Base-by-base conservation (phyloP, 2,329 filamentous ascomycete genomes). In the Xylariaceae sp. region DNA sequence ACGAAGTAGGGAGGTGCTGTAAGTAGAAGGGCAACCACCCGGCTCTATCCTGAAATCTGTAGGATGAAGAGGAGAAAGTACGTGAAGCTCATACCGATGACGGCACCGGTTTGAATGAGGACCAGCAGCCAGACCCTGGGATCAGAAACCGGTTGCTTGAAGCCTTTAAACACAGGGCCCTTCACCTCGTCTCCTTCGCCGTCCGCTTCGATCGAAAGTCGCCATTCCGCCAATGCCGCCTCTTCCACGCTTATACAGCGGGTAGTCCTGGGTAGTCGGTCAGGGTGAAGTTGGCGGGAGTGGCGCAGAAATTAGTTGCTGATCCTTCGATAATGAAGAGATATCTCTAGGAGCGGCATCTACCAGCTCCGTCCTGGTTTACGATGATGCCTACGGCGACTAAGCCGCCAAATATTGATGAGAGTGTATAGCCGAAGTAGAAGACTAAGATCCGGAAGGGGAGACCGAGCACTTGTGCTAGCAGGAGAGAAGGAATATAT, bases 1-100 rank as follows among this genome's bases (percentile, higher is more conserved):
- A 21, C 16, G 16, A 40, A 40, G 21, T 40, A 40, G 37, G 37
- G 37, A 4, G 16, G 37, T 21, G 37, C 37, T 13, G 16, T 20
- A 11, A 40, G 21, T 11, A 40, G 37, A 18, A 20, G 37, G 6
- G 37, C 23, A 4, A 20, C 7, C n/a, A 40, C 37, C 15, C 37
- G 37, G 13, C 37, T 40, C 6, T 40, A 40, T 6, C 7, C 16
- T 20, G 23, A 18, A 13, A 18, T 20, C 9, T 20, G 15, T 9
- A 40, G 6, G 6, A 20, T 40, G 37, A 18, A 20, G 4, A 18
- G 7, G 7, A 40, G 23, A 18, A 40, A 40, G 21, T 8, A 40
- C 4, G 37, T 40, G 37, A 40, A 40, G 37, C 37, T 40, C 37
- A 40, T 40, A 18, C 16, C 37, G 37, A 20, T 21, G 7, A 40